Evolutionary conservation across 2,329 filamentous ascomycete species (phyloP).

Genomic region (Bipolaris oryzae): DNA sequence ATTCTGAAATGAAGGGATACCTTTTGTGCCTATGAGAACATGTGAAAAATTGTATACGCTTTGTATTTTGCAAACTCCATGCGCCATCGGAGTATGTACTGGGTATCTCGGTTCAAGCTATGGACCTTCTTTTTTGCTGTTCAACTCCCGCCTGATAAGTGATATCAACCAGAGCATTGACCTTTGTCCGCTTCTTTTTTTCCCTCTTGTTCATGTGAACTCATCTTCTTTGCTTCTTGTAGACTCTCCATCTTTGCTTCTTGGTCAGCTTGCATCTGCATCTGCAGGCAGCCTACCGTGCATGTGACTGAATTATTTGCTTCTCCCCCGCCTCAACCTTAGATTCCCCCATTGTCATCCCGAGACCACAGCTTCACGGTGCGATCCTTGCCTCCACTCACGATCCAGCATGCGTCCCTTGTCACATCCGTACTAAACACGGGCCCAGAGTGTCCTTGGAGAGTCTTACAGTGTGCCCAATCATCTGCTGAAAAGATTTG

Average conservation of each 20-base stretch:
- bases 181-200: slow-evolving; percentile 12
- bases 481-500: slow-evolving; percentile 97
- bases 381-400: slow-evolving; percentile 90
- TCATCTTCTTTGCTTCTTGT: slow-evolving; percentile 6
- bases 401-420: slow-evolving; percentile 86
- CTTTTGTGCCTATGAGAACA: neutral
- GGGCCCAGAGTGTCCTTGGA: slow-evolving; percentile 90
- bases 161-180: slow-evolving; percentile 17
- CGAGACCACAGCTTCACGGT: slow-evolving; percentile 96
- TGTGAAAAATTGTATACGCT: slow-evolving; percentile 4
- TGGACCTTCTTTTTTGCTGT: slow-evolving; percentile 13
- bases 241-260: slow-evolving; percentile 5
- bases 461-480: slow-evolving; percentile 85
- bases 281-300: neutral
- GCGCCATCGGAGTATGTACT: slow-evolving; percentile 8
- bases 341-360: slow-evolving; percentile 58
- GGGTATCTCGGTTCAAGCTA: slow-evolving; percentile 28
- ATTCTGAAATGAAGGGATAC: neutral
- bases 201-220: neutral
- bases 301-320: neutral
- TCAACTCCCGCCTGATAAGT: slow-evolving; percentile 16
- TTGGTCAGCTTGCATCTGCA: neutral
- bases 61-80: slow-evolving; percentile 16
- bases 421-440: slow-evolving; percentile 91
- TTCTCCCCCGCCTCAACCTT: slow-evolving; percentile 15